Evolutionary conservation across 306 rosid genomes (phyloP).

Genomic region (Lagenaria siceraria): DNA sequence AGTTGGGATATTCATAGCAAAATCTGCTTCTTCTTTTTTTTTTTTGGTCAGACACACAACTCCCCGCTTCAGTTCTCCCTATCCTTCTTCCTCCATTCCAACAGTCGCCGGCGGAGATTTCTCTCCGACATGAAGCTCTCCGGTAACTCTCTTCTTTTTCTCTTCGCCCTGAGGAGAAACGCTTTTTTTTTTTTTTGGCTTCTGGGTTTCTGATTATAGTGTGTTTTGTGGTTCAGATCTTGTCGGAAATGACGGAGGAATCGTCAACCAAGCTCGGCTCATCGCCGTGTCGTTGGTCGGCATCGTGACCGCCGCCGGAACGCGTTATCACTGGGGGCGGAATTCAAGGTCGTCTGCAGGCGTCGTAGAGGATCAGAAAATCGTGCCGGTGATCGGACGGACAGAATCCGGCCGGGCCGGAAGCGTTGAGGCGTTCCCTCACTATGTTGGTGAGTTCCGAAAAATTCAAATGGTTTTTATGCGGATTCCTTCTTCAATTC

Average conservation of each 20-base stretch:
- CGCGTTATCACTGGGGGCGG: not conserved
- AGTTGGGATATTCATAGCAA: too few relatives aligned
- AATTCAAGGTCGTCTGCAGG: not conserved
- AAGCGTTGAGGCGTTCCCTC: slow-evolving; percentile 49
- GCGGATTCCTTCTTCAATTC: too few relatives aligned
- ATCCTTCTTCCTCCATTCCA: not conserved
- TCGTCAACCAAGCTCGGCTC: not conserved
- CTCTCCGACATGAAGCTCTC: not conserved
- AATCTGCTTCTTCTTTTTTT: too few relatives aligned
- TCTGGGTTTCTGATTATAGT: not conserved
- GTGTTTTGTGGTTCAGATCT: not conserved
- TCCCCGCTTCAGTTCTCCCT: too few relatives aligned
- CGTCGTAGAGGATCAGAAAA: not conserved
- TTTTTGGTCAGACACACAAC: too few relatives aligned
- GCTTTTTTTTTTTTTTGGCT: not conserved
- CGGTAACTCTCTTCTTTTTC: not conserved
- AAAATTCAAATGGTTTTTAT: not conserved
- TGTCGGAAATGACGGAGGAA: not conserved
- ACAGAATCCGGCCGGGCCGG: slow-evolving; percentile 48
- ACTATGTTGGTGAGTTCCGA: slow-evolving; percentile 43
- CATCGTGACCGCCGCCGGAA: slow-evolving; percentile 20
- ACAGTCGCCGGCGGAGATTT: not conserved
- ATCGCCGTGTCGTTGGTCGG: slow-evolving; percentile 26
- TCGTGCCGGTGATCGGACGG: slow-evolving; percentile 23
- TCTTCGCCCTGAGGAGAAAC: not conserved